phyloP scores from a whole-genome alignment of 2,329 filamentous ascomycete species.

The Didymella segeticola region DNA sequence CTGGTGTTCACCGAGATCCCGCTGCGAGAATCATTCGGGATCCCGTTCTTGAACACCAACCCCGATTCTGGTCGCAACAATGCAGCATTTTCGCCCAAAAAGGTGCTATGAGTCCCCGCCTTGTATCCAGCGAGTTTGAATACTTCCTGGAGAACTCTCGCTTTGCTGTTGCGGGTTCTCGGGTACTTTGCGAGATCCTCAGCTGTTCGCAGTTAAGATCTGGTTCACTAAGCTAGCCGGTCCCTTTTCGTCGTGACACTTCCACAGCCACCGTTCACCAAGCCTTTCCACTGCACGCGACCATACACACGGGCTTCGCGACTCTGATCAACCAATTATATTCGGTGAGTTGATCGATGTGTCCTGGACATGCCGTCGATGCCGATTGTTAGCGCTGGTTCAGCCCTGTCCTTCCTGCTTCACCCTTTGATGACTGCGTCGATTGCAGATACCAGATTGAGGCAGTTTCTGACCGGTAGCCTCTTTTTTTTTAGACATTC shows the following conservation, averaged over 20 bases:
- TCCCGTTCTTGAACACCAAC: not conserved
- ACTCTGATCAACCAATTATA: conserved; percentile 2
- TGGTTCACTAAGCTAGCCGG: conserved; percentile 5
- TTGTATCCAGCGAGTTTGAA: not conserved
- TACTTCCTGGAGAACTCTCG: not conserved
- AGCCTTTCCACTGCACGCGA: conserved; percentile 11
- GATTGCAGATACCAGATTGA: conserved; percentile 1
- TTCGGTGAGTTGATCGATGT: not conserved
- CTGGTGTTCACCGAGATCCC: conserved; percentile 21
- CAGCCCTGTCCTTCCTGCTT: conserved; percentile 22
- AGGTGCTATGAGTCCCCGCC: no score
- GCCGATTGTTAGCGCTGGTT: conserved; percentile 12
- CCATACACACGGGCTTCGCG: conserved; percentile 4
- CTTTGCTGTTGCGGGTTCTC: not conserved
- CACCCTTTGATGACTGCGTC: conserved; percentile 32
- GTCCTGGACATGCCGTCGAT: conserved; percentile 15
- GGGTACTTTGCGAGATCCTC: not conserved
- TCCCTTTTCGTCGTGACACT: conserved; percentile 12
- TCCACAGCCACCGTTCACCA: conserved; percentile 14
- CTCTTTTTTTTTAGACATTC: conserved; percentile 20
- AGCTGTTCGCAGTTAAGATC: not conserved
- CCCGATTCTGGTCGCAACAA: not conserved
- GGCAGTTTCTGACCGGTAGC: conserved; percentile 2
- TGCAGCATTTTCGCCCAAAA: not conserved
- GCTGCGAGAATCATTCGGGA: conserved; percentile 29